Evolutionary conservation across 2,329 filamentous ascomycete species (phyloP), one percentile per base, ranked within the genome.

Genomic region (Alternaria incomplexa): DNA sequence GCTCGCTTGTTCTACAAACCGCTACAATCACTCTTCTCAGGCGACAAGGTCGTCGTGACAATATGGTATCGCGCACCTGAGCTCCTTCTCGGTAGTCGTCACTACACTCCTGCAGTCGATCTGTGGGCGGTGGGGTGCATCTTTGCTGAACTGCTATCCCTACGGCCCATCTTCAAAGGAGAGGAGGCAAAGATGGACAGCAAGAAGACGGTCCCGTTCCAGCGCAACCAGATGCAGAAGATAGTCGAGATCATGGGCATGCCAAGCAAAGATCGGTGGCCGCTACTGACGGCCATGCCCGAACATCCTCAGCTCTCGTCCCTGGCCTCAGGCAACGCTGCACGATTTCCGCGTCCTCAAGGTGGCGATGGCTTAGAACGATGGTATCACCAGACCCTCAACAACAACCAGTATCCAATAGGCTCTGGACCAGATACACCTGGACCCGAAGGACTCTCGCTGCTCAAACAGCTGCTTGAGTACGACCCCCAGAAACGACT

Each of bases 31-130:
- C 87, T 99, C 2, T 99, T 96, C 80, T 92, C 89, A 17, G 96
- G 96, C 56, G 96, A 99, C 73, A 99, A 99, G 79, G 96, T 99
- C 3, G 96, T 99, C 56, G 96, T 99, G 13, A 99, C 96, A 0
- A 99, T 99, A 66, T 99, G 96, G 96, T 99, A 99, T 75, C 92
- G 96, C 22, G 96, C 96, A 0, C 96, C 96, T 0, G 96, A 99
- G 80, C 86, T 99, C 5, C 88, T 99, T 1, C 88, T 99, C 4
- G 96, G 96, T 3, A 93, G 91, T 53, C 88, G 92, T n/a, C 96
- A 99, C 80, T 99, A 99, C 82, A 98, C 96, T 0, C 94, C 96
- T 0, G 95, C 96, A 22, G 93, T 99, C 68, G 96, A 99, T 79
- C 89, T 98, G 80, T 99, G 96, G 96, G 96, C 96, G 3, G 90